phyloP scores from a whole-genome alignment of 441 rosid species.

The Bocquillonia castaneifolia region DNA sequence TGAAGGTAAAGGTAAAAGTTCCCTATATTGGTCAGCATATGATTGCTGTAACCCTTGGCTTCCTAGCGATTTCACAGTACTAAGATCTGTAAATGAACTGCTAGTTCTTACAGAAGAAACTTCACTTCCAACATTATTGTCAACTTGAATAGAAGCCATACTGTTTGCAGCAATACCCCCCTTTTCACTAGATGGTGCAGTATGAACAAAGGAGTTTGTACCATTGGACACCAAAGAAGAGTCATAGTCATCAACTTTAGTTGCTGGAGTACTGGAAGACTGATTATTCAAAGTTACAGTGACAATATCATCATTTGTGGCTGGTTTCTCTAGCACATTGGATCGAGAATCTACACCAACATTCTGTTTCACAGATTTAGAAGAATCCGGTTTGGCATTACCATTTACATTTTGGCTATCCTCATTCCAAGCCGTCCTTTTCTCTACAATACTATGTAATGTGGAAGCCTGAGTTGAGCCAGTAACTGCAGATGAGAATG shows the following conservation, averaged over 20 bases:
- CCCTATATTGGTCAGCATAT: slow-evolving; percentile 37
- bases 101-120: slow-evolving; percentile 29
- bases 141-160: slow-evolving; percentile 37
- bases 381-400: slow-evolving; percentile 39
- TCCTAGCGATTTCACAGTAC: slow-evolving; percentile 33
- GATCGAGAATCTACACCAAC: slow-evolving; percentile 28
- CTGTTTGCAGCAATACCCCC: slow-evolving; percentile 22
- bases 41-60: slow-evolving; percentile 35
- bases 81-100: slow-evolving; percentile 36
- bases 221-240: slow-evolving; percentile 25
- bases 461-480: slow-evolving; percentile 33
- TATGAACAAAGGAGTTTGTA: slow-evolving; percentile 27
- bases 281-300: slow-evolving; percentile 25
- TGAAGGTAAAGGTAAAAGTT: slow-evolving; percentile 27
- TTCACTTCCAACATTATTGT: slow-evolving; percentile 28
- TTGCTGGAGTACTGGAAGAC: slow-evolving; percentile 29
- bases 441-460: slow-evolving; percentile 33
- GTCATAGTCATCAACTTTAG: slow-evolving; percentile 33
- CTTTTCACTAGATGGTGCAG: slow-evolving; percentile 28
- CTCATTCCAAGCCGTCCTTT: slow-evolving; percentile 43
- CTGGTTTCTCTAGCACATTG: slow-evolving; percentile 35
- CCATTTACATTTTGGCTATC: slow-evolving; percentile 33
- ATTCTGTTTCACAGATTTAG: slow-evolving; percentile 37
- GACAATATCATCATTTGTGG: slow-evolving; percentile 25
- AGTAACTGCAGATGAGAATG: slow-evolving; percentile 44